These are phyloP conservation scores for Ceratobasidium sp. DNA, from an alignment of 1,284 basidiomycete genomes.

Conservation along the genomic window DNA sequence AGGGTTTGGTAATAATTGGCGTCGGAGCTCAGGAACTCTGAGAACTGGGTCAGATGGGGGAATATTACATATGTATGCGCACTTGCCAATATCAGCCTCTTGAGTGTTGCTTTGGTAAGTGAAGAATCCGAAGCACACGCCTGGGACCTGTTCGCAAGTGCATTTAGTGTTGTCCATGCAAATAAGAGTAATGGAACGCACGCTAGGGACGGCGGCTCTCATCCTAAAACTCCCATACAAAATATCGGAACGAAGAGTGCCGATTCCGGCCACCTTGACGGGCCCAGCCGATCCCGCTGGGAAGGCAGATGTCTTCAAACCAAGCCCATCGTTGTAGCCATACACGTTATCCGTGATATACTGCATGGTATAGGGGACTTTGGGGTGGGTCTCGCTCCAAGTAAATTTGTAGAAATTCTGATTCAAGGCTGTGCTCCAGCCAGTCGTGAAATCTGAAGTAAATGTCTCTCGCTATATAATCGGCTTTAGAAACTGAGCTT, in stretches of 20 bases:
- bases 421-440: constrained; percentile 15
- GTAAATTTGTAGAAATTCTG: constrained; percentile 9
- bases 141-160: constrained; percentile 42
- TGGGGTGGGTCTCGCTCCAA: constrained; percentile 17
- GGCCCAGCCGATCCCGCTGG: constrained; percentile 36
- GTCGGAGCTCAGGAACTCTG: constrained; percentile 50
- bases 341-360: constrained; percentile 42
- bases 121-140: constrained; percentile 49
- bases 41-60: not conserved
- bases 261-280: constrained; percentile 48
- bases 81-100: constrained; percentile 46
- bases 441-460: constrained; percentile 46
- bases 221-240: constrained; percentile 50
- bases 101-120: constrained; percentile 42
- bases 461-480: constrained; percentile 45
- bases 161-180: not conserved
- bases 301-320: constrained; percentile 48
- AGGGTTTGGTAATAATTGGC: constrained; percentile 48
- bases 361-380: constrained; percentile 35
- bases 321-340: constrained; percentile 48
- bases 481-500: not conserved
- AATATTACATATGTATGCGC: not conserved
- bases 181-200: not conserved
- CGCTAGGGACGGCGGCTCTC: constrained; percentile 49
- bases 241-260: constrained; percentile 46